Conservation (phyloP, 805 yeast species). For the Nakazawaea molendinolei region DNA sequence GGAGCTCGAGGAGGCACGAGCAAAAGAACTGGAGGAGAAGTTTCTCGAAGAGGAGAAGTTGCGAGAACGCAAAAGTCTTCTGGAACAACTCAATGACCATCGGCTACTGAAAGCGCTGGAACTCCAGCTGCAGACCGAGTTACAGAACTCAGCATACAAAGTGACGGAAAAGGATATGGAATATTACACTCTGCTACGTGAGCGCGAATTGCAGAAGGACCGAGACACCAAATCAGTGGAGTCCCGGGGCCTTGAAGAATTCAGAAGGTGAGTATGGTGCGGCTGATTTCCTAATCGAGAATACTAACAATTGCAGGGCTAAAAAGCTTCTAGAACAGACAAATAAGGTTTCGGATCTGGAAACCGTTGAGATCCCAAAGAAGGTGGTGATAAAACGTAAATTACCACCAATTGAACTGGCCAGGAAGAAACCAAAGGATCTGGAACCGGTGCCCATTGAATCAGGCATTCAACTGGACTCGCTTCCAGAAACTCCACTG, state of each 20-base stretch:
- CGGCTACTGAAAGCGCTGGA: constrained; percentile 23
- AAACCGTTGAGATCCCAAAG: not conserved
- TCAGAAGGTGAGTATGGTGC: constrained; percentile 10
- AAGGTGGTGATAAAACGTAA: not conserved
- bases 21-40: constrained; percentile 12
- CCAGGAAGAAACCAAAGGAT: too few relatives aligned
- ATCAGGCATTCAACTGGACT: too few relatives aligned
- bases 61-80: constrained; percentile 30
- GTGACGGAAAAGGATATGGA: constrained; percentile 29
- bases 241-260: constrained; percentile 8
- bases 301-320: too few relatives aligned
- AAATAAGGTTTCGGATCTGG: not conserved
- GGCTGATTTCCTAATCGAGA: not conserved
- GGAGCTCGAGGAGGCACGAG: constrained; percentile 15
- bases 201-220: constrained; percentile 18
- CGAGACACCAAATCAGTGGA: too few relatives aligned
- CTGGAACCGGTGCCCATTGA: too few relatives aligned
- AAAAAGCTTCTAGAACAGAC: constrained; percentile 1
- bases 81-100: constrained; percentile 34
- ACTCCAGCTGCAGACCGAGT: constrained; percentile 26
- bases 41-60: constrained; percentile 18
- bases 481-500: too few relatives aligned
- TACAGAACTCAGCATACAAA: constrained; percentile 34
- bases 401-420: too few relatives aligned
- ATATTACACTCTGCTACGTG: constrained; percentile 27